These are phyloP conservation scores for Aphanocladium album DNA, from an alignment of 2,329 filamentous ascomycete species.

Conservation along the genomic window DNA sequence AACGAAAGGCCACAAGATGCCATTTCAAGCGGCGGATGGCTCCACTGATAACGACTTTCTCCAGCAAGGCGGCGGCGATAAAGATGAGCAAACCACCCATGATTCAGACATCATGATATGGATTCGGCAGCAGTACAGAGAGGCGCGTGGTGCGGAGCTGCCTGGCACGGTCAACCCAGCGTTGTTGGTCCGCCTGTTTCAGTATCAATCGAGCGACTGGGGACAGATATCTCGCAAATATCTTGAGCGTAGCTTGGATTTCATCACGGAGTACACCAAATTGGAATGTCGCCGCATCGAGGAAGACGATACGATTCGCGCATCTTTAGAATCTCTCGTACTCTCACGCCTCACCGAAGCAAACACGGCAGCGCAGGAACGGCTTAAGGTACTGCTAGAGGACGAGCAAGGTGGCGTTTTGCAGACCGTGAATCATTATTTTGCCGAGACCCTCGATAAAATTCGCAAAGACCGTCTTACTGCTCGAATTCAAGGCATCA, in stretches of 20 bases:
- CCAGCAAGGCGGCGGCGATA: background rate
- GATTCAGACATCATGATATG: background rate
- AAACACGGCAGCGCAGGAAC: background rate
- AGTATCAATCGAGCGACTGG: background rate
- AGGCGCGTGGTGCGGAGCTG: background rate
- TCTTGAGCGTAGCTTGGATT: background rate
- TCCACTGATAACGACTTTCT: background rate
- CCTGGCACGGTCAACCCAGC: background rate
- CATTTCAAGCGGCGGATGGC: background rate
- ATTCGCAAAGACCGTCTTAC: background rate
- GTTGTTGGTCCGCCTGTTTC: background rate
- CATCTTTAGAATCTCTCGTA: background rate
- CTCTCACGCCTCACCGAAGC: background rate
- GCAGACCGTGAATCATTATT: conserved; percentile 1
- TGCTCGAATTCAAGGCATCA: background rate
- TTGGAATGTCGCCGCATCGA: conserved; percentile 3
- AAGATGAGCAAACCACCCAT: no score
- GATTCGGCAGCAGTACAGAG: background rate
- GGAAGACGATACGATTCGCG: background rate
- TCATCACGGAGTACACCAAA: background rate
- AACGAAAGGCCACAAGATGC: background rate
- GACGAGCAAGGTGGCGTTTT: background rate
- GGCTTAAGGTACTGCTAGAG: background rate
- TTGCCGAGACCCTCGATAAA: background rate
- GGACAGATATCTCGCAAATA: background rate